Evolutionary conservation across 768 basidiomycete species (phyloP), one percentile per base, ranked within the genome.

Genomic region (Rickenella mellea): DNA sequence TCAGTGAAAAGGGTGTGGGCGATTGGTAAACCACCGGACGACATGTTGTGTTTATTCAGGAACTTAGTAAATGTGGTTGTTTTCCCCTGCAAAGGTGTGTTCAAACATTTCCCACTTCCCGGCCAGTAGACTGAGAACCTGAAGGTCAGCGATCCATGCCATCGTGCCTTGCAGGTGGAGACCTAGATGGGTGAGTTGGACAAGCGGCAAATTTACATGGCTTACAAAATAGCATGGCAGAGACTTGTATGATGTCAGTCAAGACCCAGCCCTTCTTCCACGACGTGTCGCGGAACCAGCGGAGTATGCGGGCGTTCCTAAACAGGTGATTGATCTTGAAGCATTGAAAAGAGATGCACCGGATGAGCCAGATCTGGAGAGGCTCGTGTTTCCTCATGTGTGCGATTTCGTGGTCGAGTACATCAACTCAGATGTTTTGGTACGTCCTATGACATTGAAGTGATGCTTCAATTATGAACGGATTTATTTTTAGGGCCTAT

Each of bases 331-430:
- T 24, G 39, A 40, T 26, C 12, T 4, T 15, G 30, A 19, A 32
- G 20, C 30, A 32, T n/a, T 19, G 4, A 3, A 14, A 36, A 3
- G 33, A 36, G 10, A 17, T 36, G 11, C 54, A 36, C 20, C 52
- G 70, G 14, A 67, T 73, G 6, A 74, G 76, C 42, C 75, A 68
- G 0, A 71, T 86, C 5, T 65, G 78, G 1, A 83, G 12, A 36
- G 24, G 15, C 19, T 36, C n/a, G n/a, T n/a, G 4, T 11, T 36
- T 17, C 33, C 33, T 36, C 33, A 88, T 49, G 76, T 90, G 11
- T 83, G 82, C 46, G 69, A 90, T 43, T 90, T 91, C 50, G 65
- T 91, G 19, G 76, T 87, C 11, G 78, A 90, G 50, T 91, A 89
- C 43, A 86, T 91, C 55, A 72, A 84, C 48, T 86, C 85, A 0